Conservation (phyloP, 768 basidiomycete genomes). For the Obba rivulosa region DNA sequence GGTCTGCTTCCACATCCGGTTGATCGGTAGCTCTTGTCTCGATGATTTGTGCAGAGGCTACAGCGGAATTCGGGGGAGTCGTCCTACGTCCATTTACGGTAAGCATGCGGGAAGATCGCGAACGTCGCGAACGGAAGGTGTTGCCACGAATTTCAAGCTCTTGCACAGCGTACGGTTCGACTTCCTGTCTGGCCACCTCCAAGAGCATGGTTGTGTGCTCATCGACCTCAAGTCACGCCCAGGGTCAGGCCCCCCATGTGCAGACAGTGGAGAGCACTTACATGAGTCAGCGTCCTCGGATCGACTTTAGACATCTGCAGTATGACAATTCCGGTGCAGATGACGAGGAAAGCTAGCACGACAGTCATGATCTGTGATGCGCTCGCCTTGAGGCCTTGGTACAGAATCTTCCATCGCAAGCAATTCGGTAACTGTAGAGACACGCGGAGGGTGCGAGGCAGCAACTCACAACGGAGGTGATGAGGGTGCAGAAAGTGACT, state of each 20-base stretch:
- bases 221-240: slow-evolving; percentile 49
- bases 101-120: slow-evolving; percentile 8
- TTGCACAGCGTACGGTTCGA: slow-evolving; percentile 16
- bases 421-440: not conserved
- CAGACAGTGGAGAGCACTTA: slow-evolving; percentile 8
- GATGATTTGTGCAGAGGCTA: too few relatives aligned
- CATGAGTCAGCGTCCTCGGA: slow-evolving; percentile 56
- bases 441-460: not conserved
- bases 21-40: too few relatives aligned
- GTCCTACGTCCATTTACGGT: too few relatives aligned
- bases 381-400: slow-evolving; percentile 77
- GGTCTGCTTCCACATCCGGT: too few relatives aligned
- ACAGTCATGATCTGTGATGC: slow-evolving; percentile 78
- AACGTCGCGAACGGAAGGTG: slow-evolving; percentile 18
- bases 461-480: slow-evolving; percentile 64
- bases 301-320: slow-evolving; percentile 94
- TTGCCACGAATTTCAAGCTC: slow-evolving; percentile 11
- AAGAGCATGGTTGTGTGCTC: slow-evolving; percentile 82
- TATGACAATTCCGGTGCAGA: slow-evolving; percentile 85
- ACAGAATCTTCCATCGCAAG: slow-evolving; percentile 54
- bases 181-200: slow-evolving; percentile 63
- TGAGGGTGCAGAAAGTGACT: slow-evolving; percentile 78
- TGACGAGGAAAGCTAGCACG: slow-evolving; percentile 83
- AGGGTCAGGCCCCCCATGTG: not conserved
- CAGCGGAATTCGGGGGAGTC: too few relatives aligned